Percentiles rank a stretch among this genome's conserved stretches.
Evolutionary conservation across 495 filamentous ascomycete genomes (phyloP).

Genomic region (Aspergillus egyptiacus): DNA sequence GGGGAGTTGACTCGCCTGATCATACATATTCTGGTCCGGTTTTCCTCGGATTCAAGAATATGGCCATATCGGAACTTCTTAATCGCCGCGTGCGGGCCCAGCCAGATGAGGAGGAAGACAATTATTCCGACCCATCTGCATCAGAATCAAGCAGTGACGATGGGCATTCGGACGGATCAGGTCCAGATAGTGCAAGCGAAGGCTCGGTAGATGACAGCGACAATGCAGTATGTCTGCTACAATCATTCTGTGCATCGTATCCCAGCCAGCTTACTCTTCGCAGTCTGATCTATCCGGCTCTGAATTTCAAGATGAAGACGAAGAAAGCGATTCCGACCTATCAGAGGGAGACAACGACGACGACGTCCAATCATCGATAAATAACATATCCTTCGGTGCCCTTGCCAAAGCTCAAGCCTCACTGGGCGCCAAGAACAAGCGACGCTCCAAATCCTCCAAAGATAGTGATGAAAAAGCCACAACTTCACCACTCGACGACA

Average conservation of each 20-base stretch:
- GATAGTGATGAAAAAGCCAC: slow-evolving; percentile 9
- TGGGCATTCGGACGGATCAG: slow-evolving; percentile 20
- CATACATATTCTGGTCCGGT: not conserved
- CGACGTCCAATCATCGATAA: slow-evolving; percentile 36
- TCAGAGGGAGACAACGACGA: slow-evolving; percentile 25
- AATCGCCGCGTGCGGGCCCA: slow-evolving; percentile 56
- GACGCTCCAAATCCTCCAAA: slow-evolving; percentile 14
- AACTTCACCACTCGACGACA: slow-evolving; percentile 32
- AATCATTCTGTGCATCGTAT: not conserved
- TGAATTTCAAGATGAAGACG: slow-evolving; percentile 18
- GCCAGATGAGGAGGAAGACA: slow-evolving; percentile 51
- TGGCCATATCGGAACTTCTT: slow-evolving; percentile 46
- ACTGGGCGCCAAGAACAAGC: slow-evolving; percentile 42
- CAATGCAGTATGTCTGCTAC: slow-evolving; percentile 12
- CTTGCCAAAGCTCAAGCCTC: slow-evolving; percentile 78
- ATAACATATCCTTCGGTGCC: slow-evolving; percentile 74
- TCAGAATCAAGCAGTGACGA: slow-evolving; percentile 23
- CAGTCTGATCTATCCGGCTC: slow-evolving; percentile 24
- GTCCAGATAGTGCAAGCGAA: slow-evolving; percentile 15
- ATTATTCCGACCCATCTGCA: slow-evolving; percentile 27
- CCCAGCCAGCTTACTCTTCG: not conserved
- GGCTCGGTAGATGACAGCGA: slow-evolving; percentile 12
- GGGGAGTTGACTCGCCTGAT: not conserved
- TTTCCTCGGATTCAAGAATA: slow-evolving; percentile 23
- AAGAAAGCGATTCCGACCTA: slow-evolving; percentile 22